Base-by-base conservation (phyloP, 495 filamentous ascomycete species). In the Penicillium ucsense region DNA sequence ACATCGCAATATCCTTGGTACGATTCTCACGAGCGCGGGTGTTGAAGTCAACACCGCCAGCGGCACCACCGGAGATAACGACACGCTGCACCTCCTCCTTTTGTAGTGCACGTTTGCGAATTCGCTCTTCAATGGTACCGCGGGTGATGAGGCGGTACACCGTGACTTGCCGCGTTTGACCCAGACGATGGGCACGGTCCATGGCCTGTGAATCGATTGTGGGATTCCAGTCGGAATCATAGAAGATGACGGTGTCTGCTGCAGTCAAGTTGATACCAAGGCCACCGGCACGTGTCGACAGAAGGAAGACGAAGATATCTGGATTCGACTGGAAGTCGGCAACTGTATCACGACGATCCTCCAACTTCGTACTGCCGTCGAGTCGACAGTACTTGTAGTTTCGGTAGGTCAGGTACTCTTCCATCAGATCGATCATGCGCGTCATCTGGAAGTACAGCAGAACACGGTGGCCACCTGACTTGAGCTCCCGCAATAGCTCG, bases 401-500 rank as follows among this genome's bases (percentile, higher is more conserved):
- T 54, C 92, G 84, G 70, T 95, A 97, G 3, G 92, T 97, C 36
- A 99, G 76, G 59, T 97, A 99, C 66, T 99, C 92, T 59, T 99
- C 92, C 85, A 96, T 96, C 34, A 99, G 71, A 60, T 99, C 92
- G 60, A 99, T 97, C 92, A 99, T 99, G 55, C 86, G 83, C n/a
- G 92, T 99, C 92, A 99, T 99, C 70, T 99, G 92, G 83, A 99
- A 99, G 74, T 99, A 99, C n/a, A 99, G 74, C 6, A 99, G 79
- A 11, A 99, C 92, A 57, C 92, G 89, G 57, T 99, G 92, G 38
- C 86, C 86, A 38, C 82, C 86, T 45, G 90, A 82, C 73, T 97
- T 99, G 47, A 99, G 80, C 56, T 89, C 74, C 39, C 82, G 81
- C 31, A 99, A 74, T 27, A 99, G 78, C 46, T 87, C 74, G 65